Evolutionary conservation across 179 eudicot genomes (phyloP).

Genomic region (Patellifolia procumbens): DNA sequence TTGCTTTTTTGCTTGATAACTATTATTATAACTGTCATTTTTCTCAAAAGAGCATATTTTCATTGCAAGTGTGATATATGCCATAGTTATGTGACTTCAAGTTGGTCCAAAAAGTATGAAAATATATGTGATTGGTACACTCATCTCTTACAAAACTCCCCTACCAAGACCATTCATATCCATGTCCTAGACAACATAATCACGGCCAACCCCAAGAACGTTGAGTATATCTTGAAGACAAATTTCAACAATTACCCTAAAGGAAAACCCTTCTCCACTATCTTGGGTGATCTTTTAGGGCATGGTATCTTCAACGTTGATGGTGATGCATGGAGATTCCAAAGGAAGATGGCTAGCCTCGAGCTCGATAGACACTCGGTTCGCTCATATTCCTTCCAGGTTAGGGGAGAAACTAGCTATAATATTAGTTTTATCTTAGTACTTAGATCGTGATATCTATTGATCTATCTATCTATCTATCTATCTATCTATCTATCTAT

Average conservation of each 20-base stretch:
- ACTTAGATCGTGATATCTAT: no score
- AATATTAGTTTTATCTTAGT: no score
- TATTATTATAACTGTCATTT: constrained; percentile 5
- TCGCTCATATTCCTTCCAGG: constrained; percentile 49
- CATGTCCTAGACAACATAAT: constrained; percentile 63
- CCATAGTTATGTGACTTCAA: constrained; percentile 41
- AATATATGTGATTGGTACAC: constrained; percentile 80
- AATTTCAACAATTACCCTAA: constrained; percentile 68
- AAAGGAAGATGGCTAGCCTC: constrained; percentile 70
- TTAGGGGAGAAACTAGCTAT: background rate
- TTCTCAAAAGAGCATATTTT: constrained; percentile 31
- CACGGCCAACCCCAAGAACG: constrained; percentile 62
- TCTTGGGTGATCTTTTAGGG: constrained; percentile 72
- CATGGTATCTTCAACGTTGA: constrained; percentile 80
- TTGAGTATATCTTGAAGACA: constrained; percentile 77
- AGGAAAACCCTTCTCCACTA: constrained; percentile 59
- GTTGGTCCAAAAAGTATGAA: constrained; percentile 45
- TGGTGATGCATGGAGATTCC: constrained; percentile 73
- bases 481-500: no score
- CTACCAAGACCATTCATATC: constrained; percentile 59
- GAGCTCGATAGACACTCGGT: constrained; percentile 62
- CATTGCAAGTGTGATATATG: constrained; percentile 69
- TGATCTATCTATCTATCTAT: no score
- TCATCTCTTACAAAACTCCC: constrained; percentile 58
- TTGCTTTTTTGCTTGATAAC: constrained; percentile 11